Evolutionary conservation across 345 rosid genomes (phyloP), one percentile per base, ranked within the genome.

Genomic region (Garcia nutans): DNA sequence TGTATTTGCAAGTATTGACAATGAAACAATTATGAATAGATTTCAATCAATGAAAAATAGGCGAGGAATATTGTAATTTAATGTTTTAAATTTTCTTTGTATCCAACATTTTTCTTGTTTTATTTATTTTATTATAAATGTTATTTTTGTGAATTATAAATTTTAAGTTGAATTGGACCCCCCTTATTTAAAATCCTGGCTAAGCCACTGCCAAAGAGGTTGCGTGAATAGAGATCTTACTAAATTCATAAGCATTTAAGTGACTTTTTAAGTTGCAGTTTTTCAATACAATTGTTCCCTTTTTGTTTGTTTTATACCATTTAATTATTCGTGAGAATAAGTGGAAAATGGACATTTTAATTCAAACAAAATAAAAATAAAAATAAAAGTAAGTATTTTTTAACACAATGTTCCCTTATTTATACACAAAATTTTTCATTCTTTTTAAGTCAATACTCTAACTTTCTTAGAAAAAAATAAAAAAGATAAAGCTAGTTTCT

Each of bases 401-500:
- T 31, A 50, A n/a, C 59, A 62, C 60, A 49, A 62, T 73, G 76
- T 28, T 26, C 59, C 76, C 68, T 28, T 61, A 5, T 24, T 6
- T 10, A 54, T 52, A 22, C 71, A 55, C 65, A 22, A 16, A 10
- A 7, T 42, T 28, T 28, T 22, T 61, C 42, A 37, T 76, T 8
- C 20, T 37, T 70, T 70, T 31, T 2, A 65, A 44, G 65, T 8
- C 17, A n/a, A 73, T 13, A 47, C 5, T 44, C 63, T 42, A 16
- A 15, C 60, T 20, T 58, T 28, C 66, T 58, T 20, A 12, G n/a
- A 61, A 23, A 26, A 12, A 31, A 31, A 33, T n/a, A 33, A 49
- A 68, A 31, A 68, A 45, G 61, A 76, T 60, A 82, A 85, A 78
- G 85, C 70, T 64, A 77, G 87, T 92, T 86, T 84, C 97, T 87